These are phyloP conservation scores for Zygoascus ofunaensis DNA, from an alignment of 805 yeast genomes.

Conservation along the genomic window DNA sequence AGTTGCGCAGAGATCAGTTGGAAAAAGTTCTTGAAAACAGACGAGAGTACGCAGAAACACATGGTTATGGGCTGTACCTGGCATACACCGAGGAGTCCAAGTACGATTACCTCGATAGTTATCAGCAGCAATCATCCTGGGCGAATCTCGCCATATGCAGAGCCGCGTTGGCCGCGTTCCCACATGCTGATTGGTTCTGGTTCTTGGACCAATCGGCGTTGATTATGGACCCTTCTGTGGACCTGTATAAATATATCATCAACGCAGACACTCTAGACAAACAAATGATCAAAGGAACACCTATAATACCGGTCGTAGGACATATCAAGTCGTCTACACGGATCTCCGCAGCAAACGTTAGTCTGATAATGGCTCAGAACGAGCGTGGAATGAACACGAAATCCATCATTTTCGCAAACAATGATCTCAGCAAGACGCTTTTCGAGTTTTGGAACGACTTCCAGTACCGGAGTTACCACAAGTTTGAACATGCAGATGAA, in stretches of 20 bases:
- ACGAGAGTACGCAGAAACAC: constrained; percentile 75
- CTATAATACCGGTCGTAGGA: constrained; percentile 43
- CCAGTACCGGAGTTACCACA: constrained; percentile 52
- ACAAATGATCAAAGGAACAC: constrained; percentile 57
- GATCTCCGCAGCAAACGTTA: constrained; percentile 44
- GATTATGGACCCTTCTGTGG: constrained; percentile 60
- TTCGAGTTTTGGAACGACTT: constrained; percentile 77
- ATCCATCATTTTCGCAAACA: constrained; percentile 65
- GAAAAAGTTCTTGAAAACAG: constrained; percentile 74
- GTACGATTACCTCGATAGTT: constrained; percentile 17
- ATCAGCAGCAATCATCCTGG: constrained; percentile 38
- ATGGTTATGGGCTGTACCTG: constrained; percentile 72
- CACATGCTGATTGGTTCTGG: constrained; percentile 86
- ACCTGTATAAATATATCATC: constrained; percentile 51
- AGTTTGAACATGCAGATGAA: constrained; percentile 39
- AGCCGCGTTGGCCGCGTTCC: constrained; percentile 91
- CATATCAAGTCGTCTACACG: constrained; percentile 49
- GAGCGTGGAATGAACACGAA: constrained; percentile 53
- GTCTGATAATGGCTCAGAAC: constrained; percentile 62
- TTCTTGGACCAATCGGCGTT: constrained; percentile 64
- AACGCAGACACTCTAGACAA: constrained; percentile 52
- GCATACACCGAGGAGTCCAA: constrained; percentile 78
- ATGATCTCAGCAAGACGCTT: constrained; percentile 52
- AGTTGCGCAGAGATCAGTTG: constrained; percentile 51
- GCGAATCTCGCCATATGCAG: constrained; percentile 53